Conservation (phyloP, 306 rosid species). For the Cucumis melo region DNA sequence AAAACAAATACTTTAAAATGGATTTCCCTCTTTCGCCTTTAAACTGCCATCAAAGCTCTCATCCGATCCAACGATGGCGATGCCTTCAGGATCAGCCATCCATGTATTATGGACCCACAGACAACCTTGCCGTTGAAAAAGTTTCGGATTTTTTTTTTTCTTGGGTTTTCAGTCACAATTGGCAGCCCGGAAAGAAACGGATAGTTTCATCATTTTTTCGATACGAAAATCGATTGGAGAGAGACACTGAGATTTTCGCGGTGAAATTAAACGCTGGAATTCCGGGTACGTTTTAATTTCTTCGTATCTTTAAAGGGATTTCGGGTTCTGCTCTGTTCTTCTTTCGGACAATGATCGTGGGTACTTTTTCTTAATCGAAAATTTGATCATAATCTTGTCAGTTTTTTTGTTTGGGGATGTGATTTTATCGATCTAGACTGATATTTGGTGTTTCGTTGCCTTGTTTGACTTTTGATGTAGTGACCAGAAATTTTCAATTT, state of each 20-base stretch:
- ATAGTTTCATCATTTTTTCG: neutral
- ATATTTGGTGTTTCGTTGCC: slow-evolving; percentile 8
- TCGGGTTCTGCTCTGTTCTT: slow-evolving; percentile 20
- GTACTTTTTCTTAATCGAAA: neutral
- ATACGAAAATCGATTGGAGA: neutral
- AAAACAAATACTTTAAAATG: neutral
- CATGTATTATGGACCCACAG: slow-evolving; percentile 11
- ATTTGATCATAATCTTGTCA: neutral
- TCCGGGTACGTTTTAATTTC: slow-evolving; percentile 15
- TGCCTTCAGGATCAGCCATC: neutral
- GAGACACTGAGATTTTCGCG: neutral
- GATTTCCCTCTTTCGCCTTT: neutral
- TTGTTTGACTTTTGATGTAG: neutral
- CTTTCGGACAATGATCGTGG: slow-evolving; percentile 22
- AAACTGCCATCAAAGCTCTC: neutral
- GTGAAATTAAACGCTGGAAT: slow-evolving; percentile 15
- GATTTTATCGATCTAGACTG: slow-evolving; percentile 4
- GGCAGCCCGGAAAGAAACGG: neutral
- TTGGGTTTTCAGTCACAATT: neutral
- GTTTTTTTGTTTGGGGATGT: neutral
- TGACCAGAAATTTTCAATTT: slow-evolving; percentile 11
- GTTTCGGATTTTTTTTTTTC: neutral
- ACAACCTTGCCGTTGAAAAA: slow-evolving; percentile 13
- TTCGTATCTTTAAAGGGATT: slow-evolving; percentile 16
- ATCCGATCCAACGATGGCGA: slow-evolving; percentile 1